These are phyloP conservation scores for Phytophthora agathidicida DNA, from an alignment of 352 stramenopile species.

Conservation along the genomic window DNA sequence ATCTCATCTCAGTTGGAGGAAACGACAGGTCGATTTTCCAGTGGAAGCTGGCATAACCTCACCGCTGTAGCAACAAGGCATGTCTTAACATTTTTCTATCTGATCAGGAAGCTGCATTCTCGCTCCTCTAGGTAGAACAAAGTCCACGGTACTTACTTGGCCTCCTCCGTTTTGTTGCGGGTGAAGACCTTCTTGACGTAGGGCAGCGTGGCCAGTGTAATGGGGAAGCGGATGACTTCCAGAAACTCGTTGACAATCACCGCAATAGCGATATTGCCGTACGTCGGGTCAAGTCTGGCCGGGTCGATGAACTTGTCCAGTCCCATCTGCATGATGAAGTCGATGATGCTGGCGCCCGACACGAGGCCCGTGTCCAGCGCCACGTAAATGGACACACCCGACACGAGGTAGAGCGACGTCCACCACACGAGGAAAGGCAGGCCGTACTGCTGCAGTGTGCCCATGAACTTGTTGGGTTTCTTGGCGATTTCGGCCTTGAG, in stretches of 20 bases:
- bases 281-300: slow-evolving; percentile 75
- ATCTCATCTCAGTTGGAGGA: slow-evolving; percentile 78
- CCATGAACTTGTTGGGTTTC: slow-evolving; percentile 80
- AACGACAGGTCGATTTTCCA: slow-evolving; percentile 90
- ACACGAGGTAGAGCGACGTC: slow-evolving; percentile 76
- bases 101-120: slow-evolving; percentile 3
- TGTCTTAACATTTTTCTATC: slow-evolving; percentile 16
- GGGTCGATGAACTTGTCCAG: slow-evolving; percentile 83
- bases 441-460: slow-evolving; percentile 84
- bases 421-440: slow-evolving; percentile 88
- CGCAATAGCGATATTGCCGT: slow-evolving; percentile 88
- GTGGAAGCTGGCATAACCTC: slow-evolving; percentile 63
- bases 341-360: slow-evolving; percentile 77
- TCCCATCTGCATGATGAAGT: slow-evolving; percentile 84
- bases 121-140: slow-evolving; percentile 3
- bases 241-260: slow-evolving; percentile 88
- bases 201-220: slow-evolving; percentile 84
- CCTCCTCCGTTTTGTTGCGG: slow-evolving; percentile 42
- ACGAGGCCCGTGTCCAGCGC: slow-evolving; percentile 78
- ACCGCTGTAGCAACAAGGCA: not conserved
- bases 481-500: slow-evolving; percentile 54
- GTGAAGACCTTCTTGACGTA: slow-evolving; percentile 77
- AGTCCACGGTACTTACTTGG: slow-evolving; percentile 28
- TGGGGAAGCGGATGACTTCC: slow-evolving; percentile 87
- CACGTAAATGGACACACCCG: slow-evolving; percentile 75